phyloP scores from a whole-genome alignment of 805 yeast species.

The Zygosaccharomyces bailii region DNA sequence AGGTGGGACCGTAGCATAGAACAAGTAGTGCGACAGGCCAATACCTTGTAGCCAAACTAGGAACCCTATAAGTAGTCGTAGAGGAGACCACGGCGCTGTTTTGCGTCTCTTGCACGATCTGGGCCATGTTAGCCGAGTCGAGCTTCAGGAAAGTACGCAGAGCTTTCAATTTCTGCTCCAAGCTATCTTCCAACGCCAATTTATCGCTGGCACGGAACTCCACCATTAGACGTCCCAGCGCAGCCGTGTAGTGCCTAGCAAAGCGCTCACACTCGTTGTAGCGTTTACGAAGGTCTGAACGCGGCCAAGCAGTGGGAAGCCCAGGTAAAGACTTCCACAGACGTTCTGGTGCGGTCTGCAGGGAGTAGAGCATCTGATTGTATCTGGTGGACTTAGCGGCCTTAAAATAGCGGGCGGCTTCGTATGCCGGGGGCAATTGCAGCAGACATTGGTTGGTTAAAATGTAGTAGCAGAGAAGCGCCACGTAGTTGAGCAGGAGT shows the following conservation, averaged over 20 bases:
- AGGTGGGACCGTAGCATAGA: conserved; percentile 52
- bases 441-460: conserved; percentile 19
- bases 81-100: background rate
- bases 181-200: background rate
- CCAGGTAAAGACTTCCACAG: conserved; percentile 5
- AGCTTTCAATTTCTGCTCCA: conserved; percentile 6
- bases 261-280: conserved; percentile 4
- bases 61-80: conserved; percentile 27
- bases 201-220: conserved; percentile 14
- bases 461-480: conserved; percentile 25
- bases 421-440: conserved; percentile 20
- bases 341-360: conserved; percentile 23
- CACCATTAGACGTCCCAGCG: conserved; percentile 22
- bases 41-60: conserved; percentile 46
- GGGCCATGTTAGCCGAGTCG: background rate
- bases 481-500: conserved; percentile 12
- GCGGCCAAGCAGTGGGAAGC: conserved; percentile 3
- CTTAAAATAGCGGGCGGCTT: conserved; percentile 23
- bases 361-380: conserved; percentile 21
- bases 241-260: conserved; percentile 15
- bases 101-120: conserved; percentile 4
- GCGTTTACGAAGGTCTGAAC: conserved; percentile 3
- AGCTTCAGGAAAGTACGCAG: conserved; percentile 9
- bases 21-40: conserved; percentile 59
- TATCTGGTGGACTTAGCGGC: conserved; percentile 15